Conservation (phyloP, 805 yeast genomes). For the Clavispora phyllophila region DNA sequence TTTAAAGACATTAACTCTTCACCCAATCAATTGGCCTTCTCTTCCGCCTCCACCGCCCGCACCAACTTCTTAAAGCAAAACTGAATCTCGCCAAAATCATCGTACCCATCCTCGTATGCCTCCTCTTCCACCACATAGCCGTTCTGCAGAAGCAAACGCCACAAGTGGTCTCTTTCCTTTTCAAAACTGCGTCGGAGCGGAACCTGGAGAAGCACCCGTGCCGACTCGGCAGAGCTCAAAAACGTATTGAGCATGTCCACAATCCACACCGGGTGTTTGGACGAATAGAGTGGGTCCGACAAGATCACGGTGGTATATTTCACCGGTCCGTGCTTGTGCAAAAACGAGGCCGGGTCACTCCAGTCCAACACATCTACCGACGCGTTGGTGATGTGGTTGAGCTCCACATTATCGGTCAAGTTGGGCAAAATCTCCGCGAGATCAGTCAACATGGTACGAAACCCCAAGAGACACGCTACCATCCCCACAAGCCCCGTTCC, state of each 20-base stretch:
- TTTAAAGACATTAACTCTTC: no score
- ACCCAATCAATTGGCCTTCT: no score
- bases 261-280: slow-evolving; percentile 74
- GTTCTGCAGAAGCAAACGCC: slow-evolving; percentile 43
- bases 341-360: slow-evolving; percentile 52
- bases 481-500: slow-evolving; percentile 94
- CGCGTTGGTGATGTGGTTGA: slow-evolving; percentile 39
- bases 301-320: slow-evolving; percentile 59
- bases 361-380: slow-evolving; percentile 66
- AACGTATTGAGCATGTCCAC: slow-evolving; percentile 52
- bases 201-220: slow-evolving; percentile 62
- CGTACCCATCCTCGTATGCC: slow-evolving; percentile 59
- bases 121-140: slow-evolving; percentile 32
- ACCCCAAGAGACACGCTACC: slow-evolving; percentile 52
- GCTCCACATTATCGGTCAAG: slow-evolving; percentile 48
- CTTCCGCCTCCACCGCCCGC: no score
- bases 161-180: slow-evolving; percentile 55
- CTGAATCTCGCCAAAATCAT: slow-evolving; percentile 75
- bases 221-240: slow-evolving; percentile 23
- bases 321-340: slow-evolving; percentile 14
- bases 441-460: slow-evolving; percentile 59
- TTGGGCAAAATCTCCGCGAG: slow-evolving; percentile 73
- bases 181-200: slow-evolving; percentile 71
- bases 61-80: slow-evolving; percentile 46
- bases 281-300: slow-evolving; percentile 87